Evolutionary conservation across 2,329 filamentous ascomycete species (phyloP).

Genomic region (Aspergillus pseudoglaucus): DNA sequence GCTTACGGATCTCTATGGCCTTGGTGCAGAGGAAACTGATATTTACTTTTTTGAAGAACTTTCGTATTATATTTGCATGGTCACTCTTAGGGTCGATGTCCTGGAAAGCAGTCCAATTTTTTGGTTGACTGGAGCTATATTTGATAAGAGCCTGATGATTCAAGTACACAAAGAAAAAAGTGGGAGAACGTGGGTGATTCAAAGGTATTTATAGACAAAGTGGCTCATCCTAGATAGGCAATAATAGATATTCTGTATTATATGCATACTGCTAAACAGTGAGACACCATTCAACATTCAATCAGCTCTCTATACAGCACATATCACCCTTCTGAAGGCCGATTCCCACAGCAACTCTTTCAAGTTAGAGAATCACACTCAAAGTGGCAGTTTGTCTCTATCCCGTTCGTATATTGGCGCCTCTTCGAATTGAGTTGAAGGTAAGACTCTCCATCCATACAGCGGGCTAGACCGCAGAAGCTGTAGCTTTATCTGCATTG

Average conservation of each 20-base stretch:
- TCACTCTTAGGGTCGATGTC: not conserved
- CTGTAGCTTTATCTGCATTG: too few relatives aligned
- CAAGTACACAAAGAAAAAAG: not conserved
- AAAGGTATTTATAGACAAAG: too few relatives aligned
- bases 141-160: not conserved
- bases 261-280: too few relatives aligned
- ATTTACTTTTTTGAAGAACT: not conserved
- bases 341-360: not conserved
- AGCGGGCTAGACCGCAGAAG: not conserved
- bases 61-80: not conserved
- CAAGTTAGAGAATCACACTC: not conserved
- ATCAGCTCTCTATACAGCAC: not conserved
- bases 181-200: not conserved
- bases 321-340: constrained; percentile 2
- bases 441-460: not conserved
- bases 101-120: not conserved
- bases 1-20: not conserved
- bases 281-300: too few relatives aligned
- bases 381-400: not conserved
- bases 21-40: not conserved
- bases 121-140: not conserved
- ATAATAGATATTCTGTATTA: too few relatives aligned
- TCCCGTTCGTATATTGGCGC: not conserved
- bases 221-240: too few relatives aligned
- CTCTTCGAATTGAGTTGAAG: not conserved